Conservation (phyloP, 768 basidiomycete species). For the Boletellus ananiceps region DNA sequence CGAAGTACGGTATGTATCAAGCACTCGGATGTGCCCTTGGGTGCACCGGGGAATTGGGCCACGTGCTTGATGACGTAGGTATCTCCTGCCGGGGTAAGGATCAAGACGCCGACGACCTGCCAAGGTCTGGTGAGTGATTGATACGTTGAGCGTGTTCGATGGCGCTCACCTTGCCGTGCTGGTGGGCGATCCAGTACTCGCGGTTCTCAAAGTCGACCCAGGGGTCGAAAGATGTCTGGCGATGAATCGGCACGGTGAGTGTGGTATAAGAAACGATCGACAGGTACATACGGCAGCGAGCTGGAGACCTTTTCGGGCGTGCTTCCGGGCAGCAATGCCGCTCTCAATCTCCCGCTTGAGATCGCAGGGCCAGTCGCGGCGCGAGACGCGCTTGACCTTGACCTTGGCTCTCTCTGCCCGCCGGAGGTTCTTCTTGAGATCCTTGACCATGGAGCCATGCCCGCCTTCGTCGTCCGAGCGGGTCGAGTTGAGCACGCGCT, state of each 20-base stretch:
- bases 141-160: too few relatives aligned
- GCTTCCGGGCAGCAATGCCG: slow-evolving; percentile 55
- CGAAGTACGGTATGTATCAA: slow-evolving; percentile 47
- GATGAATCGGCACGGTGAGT: neutral
- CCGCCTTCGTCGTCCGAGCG: slow-evolving; percentile 33
- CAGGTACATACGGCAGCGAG: slow-evolving; percentile 41
- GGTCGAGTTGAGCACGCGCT: slow-evolving; percentile 39
- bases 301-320: slow-evolving; percentile 50
- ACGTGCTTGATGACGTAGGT: slow-evolving; percentile 56
- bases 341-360: slow-evolving; percentile 46
- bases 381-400: slow-evolving; percentile 41
- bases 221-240: slow-evolving; percentile 43
- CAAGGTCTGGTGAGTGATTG: neutral
- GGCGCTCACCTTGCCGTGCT: slow-evolving; percentile 17
- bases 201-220: slow-evolving; percentile 55
- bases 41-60: slow-evolving; percentile 48
- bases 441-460: slow-evolving; percentile 44
- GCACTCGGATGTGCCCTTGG: slow-evolving; percentile 50
- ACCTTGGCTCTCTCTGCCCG: slow-evolving; percentile 54
- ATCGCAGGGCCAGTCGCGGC: slow-evolving; percentile 38
- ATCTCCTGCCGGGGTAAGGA: slow-evolving; percentile 44
- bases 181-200: slow-evolving; percentile 51
- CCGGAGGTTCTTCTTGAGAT: slow-evolving; percentile 57
- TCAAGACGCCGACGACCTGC: slow-evolving; percentile 45
- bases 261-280: neutral